phyloP scores from a whole-genome alignment of 2,329 filamentous ascomycete genomes.

The Pyrenochaeta sp. region DNA sequence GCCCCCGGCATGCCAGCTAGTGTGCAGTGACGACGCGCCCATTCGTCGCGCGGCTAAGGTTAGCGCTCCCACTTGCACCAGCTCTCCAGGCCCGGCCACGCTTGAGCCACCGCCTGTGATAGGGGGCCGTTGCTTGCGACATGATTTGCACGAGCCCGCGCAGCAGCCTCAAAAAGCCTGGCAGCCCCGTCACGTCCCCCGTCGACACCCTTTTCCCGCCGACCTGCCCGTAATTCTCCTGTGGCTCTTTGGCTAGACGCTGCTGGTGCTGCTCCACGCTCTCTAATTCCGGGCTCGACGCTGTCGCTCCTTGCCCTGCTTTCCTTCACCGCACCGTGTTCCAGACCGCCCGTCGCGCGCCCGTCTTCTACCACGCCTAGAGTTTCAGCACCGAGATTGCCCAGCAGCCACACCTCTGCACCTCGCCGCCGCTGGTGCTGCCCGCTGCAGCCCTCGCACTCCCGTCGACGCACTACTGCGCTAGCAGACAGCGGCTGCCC shows the following conservation, averaged over 20 bases:
- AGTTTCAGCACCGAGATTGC: slow-evolving; percentile 22
- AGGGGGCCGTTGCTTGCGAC: neutral
- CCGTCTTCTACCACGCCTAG: slow-evolving; percentile 14
- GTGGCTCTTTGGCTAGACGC: slow-evolving; percentile 35
- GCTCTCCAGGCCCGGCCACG: too few species aligned
- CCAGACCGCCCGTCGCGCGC: slow-evolving; percentile 14
- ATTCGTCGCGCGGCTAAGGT: too few species aligned
- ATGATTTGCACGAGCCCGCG: too few species aligned
- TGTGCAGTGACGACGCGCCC: too few species aligned
- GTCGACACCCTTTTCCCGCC: too few species aligned
- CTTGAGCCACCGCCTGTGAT: too few species aligned
- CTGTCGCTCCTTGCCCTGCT: slow-evolving; percentile 19
- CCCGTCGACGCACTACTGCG: slow-evolving; percentile 20
- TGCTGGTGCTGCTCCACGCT: slow-evolving; percentile 23
- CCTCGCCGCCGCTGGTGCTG: slow-evolving; percentile 8
- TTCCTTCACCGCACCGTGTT: slow-evolving; percentile 20
- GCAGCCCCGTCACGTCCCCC: slow-evolving; percentile 18
- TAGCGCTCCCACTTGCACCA: too few species aligned
- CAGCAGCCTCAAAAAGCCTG: slow-evolving; percentile 21
- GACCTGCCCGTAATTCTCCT: too few species aligned
- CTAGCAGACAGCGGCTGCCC: slow-evolving; percentile 31
- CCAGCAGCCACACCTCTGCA: slow-evolving; percentile 13
- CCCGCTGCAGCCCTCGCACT: slow-evolving; percentile 10
- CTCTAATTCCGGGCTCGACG: slow-evolving; percentile 10
- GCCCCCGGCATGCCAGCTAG: too few species aligned